These are phyloP conservation scores for Xanthoconium separans DNA, from an alignment of 1,284 basidiomycete genomes.

Conservation along the genomic window DNA sequence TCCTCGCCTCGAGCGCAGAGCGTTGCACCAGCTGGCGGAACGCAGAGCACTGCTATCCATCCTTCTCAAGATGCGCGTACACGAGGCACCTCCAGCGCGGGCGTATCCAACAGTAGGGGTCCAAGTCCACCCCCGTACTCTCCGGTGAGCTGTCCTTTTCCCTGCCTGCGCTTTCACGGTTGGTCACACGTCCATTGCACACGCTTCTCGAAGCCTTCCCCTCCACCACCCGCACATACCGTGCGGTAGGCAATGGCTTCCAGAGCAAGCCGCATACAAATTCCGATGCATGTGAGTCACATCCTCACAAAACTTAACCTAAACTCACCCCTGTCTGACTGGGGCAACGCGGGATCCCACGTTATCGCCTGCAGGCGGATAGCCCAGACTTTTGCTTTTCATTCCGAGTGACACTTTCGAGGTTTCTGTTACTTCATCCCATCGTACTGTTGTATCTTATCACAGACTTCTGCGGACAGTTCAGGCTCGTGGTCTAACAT, in stretches of 20 bases:
- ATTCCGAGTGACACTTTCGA: neutral
- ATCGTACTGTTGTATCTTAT: neutral
- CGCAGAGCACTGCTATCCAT: neutral
- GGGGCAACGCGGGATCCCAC: constrained; percentile 9
- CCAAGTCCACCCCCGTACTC: constrained; percentile 24
- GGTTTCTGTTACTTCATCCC: neutral
- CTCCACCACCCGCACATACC: constrained; percentile 3
- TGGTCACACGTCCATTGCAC: neutral
- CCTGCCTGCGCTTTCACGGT: neutral
- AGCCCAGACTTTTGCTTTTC: neutral
- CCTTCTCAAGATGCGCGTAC: neutral
- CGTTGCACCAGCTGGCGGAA: no score
- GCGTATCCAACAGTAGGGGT: neutral
- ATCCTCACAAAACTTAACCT: constrained; percentile 3
- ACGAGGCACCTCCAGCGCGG: neutral
- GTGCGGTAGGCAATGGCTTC: neutral
- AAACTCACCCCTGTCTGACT: neutral
- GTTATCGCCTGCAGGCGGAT: neutral
- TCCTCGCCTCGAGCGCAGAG: neutral
- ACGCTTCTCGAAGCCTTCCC: constrained; percentile 7
- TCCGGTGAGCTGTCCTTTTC: constrained; percentile 16
- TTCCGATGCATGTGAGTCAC: neutral
- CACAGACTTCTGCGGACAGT: neutral
- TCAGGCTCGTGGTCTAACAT: neutral
- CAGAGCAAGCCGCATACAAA: neutral